Base-by-base conservation (phyloP, 1,284 basidiomycete species). In the Apiotrichum siamense region DNA sequence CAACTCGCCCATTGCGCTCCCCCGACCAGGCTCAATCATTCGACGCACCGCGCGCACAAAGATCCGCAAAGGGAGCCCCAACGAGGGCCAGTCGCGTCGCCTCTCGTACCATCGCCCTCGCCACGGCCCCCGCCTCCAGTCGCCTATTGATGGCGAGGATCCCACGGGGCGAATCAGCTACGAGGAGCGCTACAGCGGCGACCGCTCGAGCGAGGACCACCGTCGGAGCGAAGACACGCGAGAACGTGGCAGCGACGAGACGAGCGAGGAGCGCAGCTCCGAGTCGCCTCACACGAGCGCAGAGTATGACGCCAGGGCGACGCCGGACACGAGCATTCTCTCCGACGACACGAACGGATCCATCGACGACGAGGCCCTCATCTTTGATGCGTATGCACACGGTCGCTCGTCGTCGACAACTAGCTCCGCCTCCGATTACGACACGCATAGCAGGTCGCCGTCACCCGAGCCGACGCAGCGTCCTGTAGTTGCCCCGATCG, bases 41-140 rank as follows among this genome's bases (percentile, higher is more conserved):
- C 87, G 91, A 26, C 85, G 94, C 40, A 83, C 90, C 12, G 91
- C 90, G 9, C 83, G 93, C 20, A 98, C 94, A 3, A 93, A 92
- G 77, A 96, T 97, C 64, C 84, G 94, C 49, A 98, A 97, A 75
- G 78, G 84, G n/a, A 70, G 85, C 21, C 78, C 81, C 11, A 86
- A 85, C 20, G 88, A 87, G 67, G 85, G 82, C 5, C 84, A 83
- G 39, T 85, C 85, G 3, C 87, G 88, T 78, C 83, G 88, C 17
- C 93, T 92, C 73, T 73, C 71, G 6, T 69, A 72, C 13, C 67
- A 72, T 9, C 63, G 74, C 3, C 67, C 27, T 3, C 7, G 29
- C 24, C 29, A 44, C n/a, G 37, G 37, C 15, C 7, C 20, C 27
- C 33, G 21, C 12, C 18, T 33, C 29, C 11, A 17, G 3, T 44